Base-by-base conservation (phyloP, 352 stramenopile species). In the Peronospora belbahrii region DNA sequence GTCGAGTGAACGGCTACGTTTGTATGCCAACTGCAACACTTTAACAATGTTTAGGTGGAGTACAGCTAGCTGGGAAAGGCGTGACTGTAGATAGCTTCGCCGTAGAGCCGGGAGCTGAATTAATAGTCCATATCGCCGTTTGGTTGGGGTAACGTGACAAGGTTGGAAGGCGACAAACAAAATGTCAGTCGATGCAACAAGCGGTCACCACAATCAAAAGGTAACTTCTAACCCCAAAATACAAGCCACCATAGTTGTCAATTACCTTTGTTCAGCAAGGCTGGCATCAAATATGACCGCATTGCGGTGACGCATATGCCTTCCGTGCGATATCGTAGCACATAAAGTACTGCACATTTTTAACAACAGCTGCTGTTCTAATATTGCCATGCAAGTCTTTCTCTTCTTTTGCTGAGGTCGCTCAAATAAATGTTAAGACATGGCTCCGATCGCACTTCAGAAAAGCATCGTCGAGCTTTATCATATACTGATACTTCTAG, bases 221-320 rank as follows among this genome's bases (percentile, higher is more conserved):
- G 24, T 24, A 40, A 49, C 23, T 27, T 48, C 44, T 45, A 49
- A 48, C n/a, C n/a, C 35, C 41, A 11, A n/a, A n/a, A 34, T 23
- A 59, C 27, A 31, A 30, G 48, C 6, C 19, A 52, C 49, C 42
- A 22, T 22, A 22, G 47, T 42, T 14, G 11, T 32, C 28, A 36
- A 42, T 36, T 55, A 92, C 78, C 78, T 87, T 88, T 72, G 87
- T 80, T 79, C 82, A 93, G 47, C 82, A 93, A 4, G 48, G 40
- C 24, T 82, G 65, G 52, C 82, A 93, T 52, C 82, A 93, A 56
- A 93, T 87, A 48, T 93, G 82, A 4, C 82, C 82, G 23, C 82
- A 93, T 19, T 75, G 68, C 8, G 60, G 50, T 0, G 82, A 77
- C 11, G 82, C 82, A 53, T 71, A 88, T 6, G 82, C 78, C 51